Evolutionary conservation across 1,284 basidiomycete species (phyloP).

Genomic region (Sanghuangporus baumii): DNA sequence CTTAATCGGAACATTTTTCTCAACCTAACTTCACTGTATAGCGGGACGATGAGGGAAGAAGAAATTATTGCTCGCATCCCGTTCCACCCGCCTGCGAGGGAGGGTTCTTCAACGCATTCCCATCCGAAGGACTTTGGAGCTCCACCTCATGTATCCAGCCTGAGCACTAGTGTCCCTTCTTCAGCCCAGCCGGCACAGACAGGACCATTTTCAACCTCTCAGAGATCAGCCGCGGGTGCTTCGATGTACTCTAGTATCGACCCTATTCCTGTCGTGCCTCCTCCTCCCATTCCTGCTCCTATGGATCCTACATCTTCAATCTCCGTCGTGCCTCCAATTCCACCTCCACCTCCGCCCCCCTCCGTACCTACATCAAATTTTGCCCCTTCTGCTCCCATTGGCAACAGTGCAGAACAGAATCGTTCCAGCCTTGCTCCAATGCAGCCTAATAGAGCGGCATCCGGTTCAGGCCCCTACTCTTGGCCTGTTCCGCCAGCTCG

Average conservation of each 20-base stretch:
- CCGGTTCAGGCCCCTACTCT: slow-evolving; percentile 49
- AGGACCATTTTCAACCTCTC: not conserved
- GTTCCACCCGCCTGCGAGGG: not conserved
- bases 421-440: slow-evolving; percentile 40
- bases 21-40: not conserved
- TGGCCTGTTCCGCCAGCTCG: slow-evolving; percentile 24
- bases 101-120: not conserved
- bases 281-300: slow-evolving; percentile 7
- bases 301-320: not conserved
- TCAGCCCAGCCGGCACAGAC: not conserved
- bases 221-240: slow-evolving; percentile 20
- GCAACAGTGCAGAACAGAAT: not conserved
- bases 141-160: not conserved
- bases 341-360: slow-evolving; percentile 16
- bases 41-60: slow-evolving; percentile 13
- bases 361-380: slow-evolving; percentile 20
- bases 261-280: not conserved
- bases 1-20: not conserved
- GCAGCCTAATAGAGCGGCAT: slow-evolving; percentile 45
- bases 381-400: slow-evolving; percentile 7
- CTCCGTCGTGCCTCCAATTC: slow-evolving; percentile 4
- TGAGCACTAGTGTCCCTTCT: not conserved
- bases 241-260: slow-evolving; percentile 7
- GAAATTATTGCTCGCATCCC: slow-evolving; percentile 16
- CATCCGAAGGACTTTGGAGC: slow-evolving; percentile 7